phyloP scores from a whole-genome alignment of 1,284 basidiomycete species.

The Malassezia nana region DNA sequence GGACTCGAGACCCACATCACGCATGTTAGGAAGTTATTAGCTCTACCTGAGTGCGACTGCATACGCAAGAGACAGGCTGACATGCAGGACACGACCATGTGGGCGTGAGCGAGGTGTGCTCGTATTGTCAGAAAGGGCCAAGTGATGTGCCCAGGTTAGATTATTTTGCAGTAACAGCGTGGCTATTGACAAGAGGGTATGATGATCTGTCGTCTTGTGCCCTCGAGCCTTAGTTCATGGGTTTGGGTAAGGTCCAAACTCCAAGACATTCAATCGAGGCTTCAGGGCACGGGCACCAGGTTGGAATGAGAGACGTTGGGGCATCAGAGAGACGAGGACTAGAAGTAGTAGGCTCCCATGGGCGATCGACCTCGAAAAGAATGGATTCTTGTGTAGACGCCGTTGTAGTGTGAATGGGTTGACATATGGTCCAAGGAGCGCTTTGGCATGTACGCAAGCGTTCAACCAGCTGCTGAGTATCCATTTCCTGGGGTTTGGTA shows the following conservation, averaged over 20 bases:
- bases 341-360: neutral
- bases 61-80: neutral
- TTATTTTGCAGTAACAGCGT: too few relatives aligned
- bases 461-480: neutral
- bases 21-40: constrained; percentile 36
- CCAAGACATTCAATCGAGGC: neutral
- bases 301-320: neutral
- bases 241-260: neutral
- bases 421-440: neutral
- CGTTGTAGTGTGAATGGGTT: neutral
- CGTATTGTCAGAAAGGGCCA: neutral
- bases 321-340: neutral
- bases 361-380: neutral
- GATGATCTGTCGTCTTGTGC: too few relatives aligned
- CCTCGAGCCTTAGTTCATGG: too few relatives aligned
- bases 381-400: neutral
- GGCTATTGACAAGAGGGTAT: too few relatives aligned
- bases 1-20: constrained; percentile 17
- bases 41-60: constrained; percentile 41
- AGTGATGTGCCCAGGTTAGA: too few relatives aligned
- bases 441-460: neutral
- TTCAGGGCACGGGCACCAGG: neutral
- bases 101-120: too few relatives aligned
- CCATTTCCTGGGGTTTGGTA: neutral
- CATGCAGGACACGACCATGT: neutral